Evolutionary conservation across 225 moss, liverwort and hornwort species (phyloP).

Genomic region (Antitrichia curtipendula): DNA sequence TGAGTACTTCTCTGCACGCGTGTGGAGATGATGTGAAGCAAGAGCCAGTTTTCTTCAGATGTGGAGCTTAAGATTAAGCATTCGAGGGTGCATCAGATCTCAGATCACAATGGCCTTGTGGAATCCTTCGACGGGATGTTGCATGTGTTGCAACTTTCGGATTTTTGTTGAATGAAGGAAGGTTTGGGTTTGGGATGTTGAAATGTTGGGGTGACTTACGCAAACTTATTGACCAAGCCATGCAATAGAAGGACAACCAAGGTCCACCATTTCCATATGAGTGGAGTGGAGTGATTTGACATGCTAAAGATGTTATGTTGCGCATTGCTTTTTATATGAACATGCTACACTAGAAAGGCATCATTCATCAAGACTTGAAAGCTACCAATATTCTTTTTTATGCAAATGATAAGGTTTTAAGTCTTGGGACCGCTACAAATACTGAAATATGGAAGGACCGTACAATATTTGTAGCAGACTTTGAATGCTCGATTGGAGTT

Average conservation of each 20-base stretch:
- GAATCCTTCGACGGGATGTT: not conserved
- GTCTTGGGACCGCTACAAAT: no score
- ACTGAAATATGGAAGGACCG: no score
- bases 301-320: not conserved
- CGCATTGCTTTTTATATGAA: rapidly evolving
- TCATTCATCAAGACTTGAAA: not conserved
- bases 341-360: not conserved
- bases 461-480: not conserved
- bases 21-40: not conserved
- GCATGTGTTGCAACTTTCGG: rapidly evolving
- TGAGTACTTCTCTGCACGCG: not conserved
- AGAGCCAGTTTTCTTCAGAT: not conserved
- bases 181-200: rapidly evolving
- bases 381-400: not conserved
- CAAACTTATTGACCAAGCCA: not conserved
- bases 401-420: not conserved
- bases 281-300: rapidly evolving
- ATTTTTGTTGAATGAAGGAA: not conserved
- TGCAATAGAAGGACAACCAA: not conserved
- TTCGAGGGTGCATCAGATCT: not conserved
- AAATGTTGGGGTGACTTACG: not conserved
- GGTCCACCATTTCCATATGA: not conserved
- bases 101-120: not conserved
- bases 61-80: not conserved
- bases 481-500: not conserved